Evolutionary conservation across 768 basidiomycete species (phyloP).

Genomic region (Boletus barrowsii): DNA sequence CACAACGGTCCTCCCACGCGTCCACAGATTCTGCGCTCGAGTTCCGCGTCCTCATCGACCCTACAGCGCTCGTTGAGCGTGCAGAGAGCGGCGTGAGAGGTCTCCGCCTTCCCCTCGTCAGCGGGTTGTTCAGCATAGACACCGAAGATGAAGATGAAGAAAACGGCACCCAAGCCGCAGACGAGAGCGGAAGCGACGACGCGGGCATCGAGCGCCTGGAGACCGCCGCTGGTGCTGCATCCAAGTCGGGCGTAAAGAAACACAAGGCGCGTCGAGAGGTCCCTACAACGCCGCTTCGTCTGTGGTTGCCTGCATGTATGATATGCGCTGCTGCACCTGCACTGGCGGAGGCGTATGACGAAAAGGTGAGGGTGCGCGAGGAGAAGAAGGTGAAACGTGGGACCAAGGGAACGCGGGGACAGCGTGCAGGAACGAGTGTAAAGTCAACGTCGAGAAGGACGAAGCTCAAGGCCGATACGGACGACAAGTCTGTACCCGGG

Average conservation of each 20-base stretch:
- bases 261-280: conserved; percentile 26
- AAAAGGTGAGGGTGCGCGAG: conserved; percentile 49
- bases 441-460: conserved; percentile 1
- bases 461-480: neutral
- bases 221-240: conserved; percentile 22
- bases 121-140: conserved; percentile 37
- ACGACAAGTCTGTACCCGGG: neutral
- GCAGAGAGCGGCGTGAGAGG: conserved; percentile 68
- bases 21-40: conserved; percentile 72
- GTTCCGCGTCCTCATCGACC: conserved; percentile 77
- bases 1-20: conserved; percentile 55
- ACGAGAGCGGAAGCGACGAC: conserved; percentile 45
- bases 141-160: conserved; percentile 50
- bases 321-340: conserved; percentile 63
- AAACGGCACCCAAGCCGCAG: conserved; percentile 31
- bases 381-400: conserved; percentile 35
- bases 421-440: neutral
- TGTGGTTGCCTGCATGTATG: conserved; percentile 87
- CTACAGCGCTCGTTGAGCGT: conserved; percentile 59
- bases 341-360: conserved; percentile 62
- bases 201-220: conserved; percentile 19
- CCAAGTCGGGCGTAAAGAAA: conserved; percentile 20
- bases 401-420: conserved; percentile 17
- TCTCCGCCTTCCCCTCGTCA: conserved; percentile 45
- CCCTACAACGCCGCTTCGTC: conserved; percentile 53